phyloP scores from a whole-genome alignment of 202 grass and related monocot species.

The Hordeum pubiflorum region DNA sequence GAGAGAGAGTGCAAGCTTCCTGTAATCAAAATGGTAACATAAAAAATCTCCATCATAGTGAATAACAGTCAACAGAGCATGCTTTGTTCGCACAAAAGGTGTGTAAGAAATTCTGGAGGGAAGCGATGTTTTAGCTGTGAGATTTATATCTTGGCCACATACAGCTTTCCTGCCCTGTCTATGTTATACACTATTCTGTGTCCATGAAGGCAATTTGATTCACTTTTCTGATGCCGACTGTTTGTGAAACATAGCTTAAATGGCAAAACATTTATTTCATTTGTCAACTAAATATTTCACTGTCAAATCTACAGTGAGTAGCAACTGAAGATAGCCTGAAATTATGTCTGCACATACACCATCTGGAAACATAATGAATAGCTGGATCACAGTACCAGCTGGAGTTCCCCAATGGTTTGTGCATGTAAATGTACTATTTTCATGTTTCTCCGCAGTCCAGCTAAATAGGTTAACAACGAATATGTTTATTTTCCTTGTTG shows the following conservation, averaged over 20 bases:
- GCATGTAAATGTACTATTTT: neutral
- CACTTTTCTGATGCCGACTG: neutral
- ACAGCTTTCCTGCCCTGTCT: neutral
- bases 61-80: neutral
- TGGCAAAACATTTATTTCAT: neutral
- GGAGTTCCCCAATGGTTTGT: neutral
- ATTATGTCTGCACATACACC: conserved; percentile 1
- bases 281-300: conserved; percentile 2
- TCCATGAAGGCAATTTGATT: neutral
- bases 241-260: neutral
- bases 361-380: conserved; percentile 1
- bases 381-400: neutral
- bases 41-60: neutral
- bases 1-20: conserved; percentile 11
- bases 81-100: neutral
- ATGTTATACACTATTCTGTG: neutral
- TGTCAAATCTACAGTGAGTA: neutral
- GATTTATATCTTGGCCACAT: conserved; percentile 11
- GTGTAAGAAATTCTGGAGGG: neutral
- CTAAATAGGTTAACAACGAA: neutral
- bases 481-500: neutral
- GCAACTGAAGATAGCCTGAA: conserved; percentile 9
- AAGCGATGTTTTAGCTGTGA: neutral
- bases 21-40: conserved; percentile 21
- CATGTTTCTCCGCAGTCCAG: neutral